Percentiles rank a stretch among this genome's conserved stretches.
phyloP scores from a whole-genome alignment of 352 stramenopile genomes.

The Phytophthora vignae region DNA sequence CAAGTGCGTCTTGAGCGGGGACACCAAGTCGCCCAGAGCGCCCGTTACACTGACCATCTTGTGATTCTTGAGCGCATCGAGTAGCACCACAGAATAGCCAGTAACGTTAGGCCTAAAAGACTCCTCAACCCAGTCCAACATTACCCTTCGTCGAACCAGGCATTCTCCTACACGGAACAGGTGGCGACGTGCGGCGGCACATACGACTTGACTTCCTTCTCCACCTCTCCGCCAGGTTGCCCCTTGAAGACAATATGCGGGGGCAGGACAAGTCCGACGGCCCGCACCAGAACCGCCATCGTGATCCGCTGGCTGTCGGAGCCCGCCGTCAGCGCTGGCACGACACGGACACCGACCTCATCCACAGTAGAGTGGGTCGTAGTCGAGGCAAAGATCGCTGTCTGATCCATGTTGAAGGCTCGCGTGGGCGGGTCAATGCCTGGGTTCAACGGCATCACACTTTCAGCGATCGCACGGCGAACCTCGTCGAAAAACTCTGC shows the following conservation, averaged over 20 bases:
- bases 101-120: background rate
- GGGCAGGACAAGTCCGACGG: background rate
- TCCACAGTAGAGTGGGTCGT: background rate
- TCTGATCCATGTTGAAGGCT: background rate
- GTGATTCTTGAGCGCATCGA: background rate
- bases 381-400: background rate
- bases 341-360: background rate
- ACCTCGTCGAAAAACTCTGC: background rate
- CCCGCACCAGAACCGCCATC: background rate
- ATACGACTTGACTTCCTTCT: background rate
- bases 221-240: background rate
- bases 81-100: background rate
- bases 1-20: background rate
- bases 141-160: background rate
- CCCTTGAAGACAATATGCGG: background rate
- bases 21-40: background rate
- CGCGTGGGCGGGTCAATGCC: background rate
- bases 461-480: background rate
- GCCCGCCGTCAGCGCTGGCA: background rate
- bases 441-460: background rate
- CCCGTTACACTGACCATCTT: too few relatives aligned
- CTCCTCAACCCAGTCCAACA: background rate
- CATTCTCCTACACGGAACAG: background rate
- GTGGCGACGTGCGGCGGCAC: background rate
- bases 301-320: background rate